phyloP scores from a whole-genome alignment of 2,329 filamentous ascomycete genomes.

The Fusarium nelsonii region DNA sequence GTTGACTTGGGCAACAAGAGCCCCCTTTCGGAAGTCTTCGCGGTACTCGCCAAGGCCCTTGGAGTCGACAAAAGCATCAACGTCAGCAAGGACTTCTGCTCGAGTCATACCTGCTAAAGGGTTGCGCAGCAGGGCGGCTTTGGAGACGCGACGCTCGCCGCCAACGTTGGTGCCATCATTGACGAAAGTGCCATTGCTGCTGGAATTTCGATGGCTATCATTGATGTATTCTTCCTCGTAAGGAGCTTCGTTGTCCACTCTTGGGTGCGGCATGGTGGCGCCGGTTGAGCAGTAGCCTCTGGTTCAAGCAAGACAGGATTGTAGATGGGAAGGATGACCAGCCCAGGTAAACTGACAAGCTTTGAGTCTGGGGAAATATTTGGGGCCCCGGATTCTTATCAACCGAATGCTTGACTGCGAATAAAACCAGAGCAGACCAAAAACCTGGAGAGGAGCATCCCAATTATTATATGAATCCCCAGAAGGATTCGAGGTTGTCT shows the following conservation, averaged over 20 bases:
- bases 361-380: conserved; percentile 9
- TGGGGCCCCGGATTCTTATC: conserved; percentile 26
- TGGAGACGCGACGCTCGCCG: conserved; percentile 32
- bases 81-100: conserved; percentile 52
- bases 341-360: neutral
- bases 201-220: conserved; percentile 29
- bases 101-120: conserved; percentile 49
- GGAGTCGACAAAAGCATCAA: conserved; percentile 53
- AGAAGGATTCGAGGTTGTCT: neutral
- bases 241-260: conserved; percentile 44
- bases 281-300: neutral
- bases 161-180: conserved; percentile 33
- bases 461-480: conserved; percentile 33
- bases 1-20: conserved; percentile 62
- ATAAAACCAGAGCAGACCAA: neutral
- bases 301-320: neutral
- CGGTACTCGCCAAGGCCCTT: conserved; percentile 52
- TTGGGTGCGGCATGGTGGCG: conserved; percentile 47
- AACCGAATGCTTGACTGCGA: neutral
- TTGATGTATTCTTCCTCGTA: conserved; percentile 14
- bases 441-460: neutral
- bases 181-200: conserved; percentile 38
- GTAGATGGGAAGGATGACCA: neutral
- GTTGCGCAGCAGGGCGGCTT: conserved; percentile 49
- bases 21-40: conserved; percentile 64